Conservation (phyloP, 305 asterid species). For the Ajuga reptans region DNA sequence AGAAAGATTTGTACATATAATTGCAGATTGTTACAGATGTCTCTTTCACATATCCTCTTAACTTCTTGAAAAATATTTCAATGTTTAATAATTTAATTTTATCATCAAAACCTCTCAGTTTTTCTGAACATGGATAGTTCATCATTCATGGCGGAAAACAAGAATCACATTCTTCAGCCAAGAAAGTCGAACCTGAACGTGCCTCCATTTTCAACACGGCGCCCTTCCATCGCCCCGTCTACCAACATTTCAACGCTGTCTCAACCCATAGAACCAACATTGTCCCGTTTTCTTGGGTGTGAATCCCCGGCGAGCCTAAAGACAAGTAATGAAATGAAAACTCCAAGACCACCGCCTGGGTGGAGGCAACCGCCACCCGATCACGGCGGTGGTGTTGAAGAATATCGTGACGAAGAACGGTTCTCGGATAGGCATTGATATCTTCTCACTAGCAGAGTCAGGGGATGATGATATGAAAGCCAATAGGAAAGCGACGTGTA, state of each 20-base stretch:
- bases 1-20: constrained; percentile 17
- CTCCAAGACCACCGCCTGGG: constrained; percentile 53
- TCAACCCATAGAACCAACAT: constrained; percentile 20
- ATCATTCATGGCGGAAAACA: constrained; percentile 33
- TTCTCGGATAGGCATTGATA: constrained; percentile 47
- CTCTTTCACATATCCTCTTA: constrained; percentile 6
- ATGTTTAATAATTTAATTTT: neutral
- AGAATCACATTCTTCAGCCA: constrained; percentile 33
- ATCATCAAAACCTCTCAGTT: neutral
- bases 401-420: constrained; percentile 20
- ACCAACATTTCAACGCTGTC: neutral
- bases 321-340: constrained; percentile 15
- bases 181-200: constrained; percentile 54
- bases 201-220: constrained; percentile 58
- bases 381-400: neutral
- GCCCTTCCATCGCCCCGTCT: constrained; percentile 19
- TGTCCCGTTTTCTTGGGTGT: constrained; percentile 76
- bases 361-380: constrained; percentile 16
- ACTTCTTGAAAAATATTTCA: constrained; percentile 1
- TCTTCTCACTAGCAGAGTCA: constrained; percentile 58
- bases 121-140: neutral
- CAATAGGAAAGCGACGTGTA: constrained; percentile 9
- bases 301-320: constrained; percentile 63
- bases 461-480: constrained; percentile 21
- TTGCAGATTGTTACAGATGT: constrained; percentile 10